Percentiles rank a stretch among this genome's conserved stretches.
Evolutionary conservation across 2,329 filamentous ascomycete species (phyloP).

Genomic region (Akanthomyces muscarius): DNA sequence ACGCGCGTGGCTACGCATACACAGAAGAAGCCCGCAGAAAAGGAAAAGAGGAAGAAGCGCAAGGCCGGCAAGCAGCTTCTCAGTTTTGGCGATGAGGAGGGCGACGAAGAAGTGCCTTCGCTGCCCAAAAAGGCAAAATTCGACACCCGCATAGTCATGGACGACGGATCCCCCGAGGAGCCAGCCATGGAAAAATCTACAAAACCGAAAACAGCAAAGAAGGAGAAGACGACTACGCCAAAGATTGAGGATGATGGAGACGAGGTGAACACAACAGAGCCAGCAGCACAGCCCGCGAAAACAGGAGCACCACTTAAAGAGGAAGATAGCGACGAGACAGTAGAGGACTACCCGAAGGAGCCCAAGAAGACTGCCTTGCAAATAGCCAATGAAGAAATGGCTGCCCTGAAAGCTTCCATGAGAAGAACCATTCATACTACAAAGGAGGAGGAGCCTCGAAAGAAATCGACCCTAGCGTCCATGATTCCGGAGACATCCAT

Average conservation of each 20-base stretch:
- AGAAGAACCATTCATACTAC: conserved; percentile 55
- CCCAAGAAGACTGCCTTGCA: conserved; percentile 54
- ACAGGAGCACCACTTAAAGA: neutral
- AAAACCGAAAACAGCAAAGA: conserved; percentile 30
- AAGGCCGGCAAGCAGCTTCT: conserved; percentile 73
- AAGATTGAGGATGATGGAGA: conserved; percentile 25
- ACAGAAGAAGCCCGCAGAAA: conserved; percentile 35
- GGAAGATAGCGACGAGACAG: neutral
- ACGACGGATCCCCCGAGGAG: conserved; percentile 37
- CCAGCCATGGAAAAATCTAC: conserved; percentile 26
- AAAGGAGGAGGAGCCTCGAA: conserved; percentile 50
- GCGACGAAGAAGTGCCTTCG: conserved; percentile 49
- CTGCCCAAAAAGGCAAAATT: conserved; percentile 73
- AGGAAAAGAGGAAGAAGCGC: conserved; percentile 60
- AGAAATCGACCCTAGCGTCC: conserved; percentile 64
- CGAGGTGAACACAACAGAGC: conserved; percentile 12
- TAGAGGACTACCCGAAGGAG: conserved; percentile 22
- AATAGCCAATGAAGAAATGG: conserved; percentile 74
- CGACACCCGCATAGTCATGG: conserved; percentile 68
- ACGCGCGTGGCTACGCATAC: conserved; percentile 52
- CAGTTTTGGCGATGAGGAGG: conserved; percentile 73
- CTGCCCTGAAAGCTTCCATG: conserved; percentile 77
- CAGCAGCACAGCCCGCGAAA: neutral
- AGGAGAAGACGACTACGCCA: conserved; percentile 27
- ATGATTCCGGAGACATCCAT: conserved; percentile 71